Conservation (phyloP, 306 rosid genomes). For the Corylus americana region DNA sequence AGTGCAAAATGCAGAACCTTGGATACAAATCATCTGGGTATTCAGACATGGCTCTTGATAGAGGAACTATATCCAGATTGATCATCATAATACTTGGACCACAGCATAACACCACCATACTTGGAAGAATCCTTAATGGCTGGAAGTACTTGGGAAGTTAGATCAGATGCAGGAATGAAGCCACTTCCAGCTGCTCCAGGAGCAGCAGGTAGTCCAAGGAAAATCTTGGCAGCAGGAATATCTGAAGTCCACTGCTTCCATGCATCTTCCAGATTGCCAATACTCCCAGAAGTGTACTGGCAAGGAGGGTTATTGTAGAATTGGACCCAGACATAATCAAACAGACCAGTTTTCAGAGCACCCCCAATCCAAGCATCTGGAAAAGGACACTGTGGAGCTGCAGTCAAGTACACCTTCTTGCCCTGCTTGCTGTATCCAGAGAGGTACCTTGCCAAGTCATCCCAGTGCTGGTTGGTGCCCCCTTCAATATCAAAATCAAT, state of each 20-base stretch:
- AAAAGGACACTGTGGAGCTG: constrained; percentile 22
- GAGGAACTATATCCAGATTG: not conserved
- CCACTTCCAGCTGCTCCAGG: not conserved
- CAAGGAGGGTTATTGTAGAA: constrained; percentile 16
- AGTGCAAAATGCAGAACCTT: too few relatives aligned
- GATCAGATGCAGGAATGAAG: not conserved
- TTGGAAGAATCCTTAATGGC: not conserved
- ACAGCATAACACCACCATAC: constrained; percentile 10
- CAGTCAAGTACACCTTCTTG: constrained; percentile 23
- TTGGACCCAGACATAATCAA: constrained; percentile 24
- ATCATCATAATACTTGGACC: not conserved
- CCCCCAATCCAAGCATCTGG: not conserved
- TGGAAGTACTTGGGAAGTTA: not conserved
- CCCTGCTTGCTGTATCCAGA: not conserved
- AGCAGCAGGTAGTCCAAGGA: not conserved
- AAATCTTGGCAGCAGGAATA: not conserved
- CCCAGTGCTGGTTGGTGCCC: constrained; percentile 18
- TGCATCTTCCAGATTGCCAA: not conserved
- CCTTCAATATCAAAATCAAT: constrained; percentile 19
- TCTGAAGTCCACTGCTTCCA: not conserved
- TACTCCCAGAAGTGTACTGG: not conserved
- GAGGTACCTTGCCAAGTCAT: not conserved
- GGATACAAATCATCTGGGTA: too few relatives aligned
- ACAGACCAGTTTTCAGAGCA: constrained; percentile 17
- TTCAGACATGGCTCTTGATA: constrained; percentile 7